A percentile compares a stretch with the other conserved stretches of the same genome.
These are phyloP conservation scores for Cladobotryum mycophilum DNA, from an alignment of 2,329 filamentous ascomycete genomes.

Conservation along the genomic window DNA sequence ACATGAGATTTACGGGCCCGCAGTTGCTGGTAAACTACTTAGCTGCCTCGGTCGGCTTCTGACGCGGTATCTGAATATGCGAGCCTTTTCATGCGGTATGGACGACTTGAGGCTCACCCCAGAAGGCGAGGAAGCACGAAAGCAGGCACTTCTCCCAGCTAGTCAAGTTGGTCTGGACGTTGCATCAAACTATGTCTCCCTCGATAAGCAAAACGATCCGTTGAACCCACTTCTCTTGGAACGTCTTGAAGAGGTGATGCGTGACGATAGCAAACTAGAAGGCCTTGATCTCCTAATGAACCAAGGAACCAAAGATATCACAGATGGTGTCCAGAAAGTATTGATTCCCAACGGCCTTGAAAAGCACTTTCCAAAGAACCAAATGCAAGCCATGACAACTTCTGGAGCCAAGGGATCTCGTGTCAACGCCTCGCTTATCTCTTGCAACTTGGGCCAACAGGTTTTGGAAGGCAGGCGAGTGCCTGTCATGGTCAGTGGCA, in stretches of 20 bases:
- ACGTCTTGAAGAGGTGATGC: conserved; percentile 80
- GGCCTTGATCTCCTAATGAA: conserved; percentile 88
- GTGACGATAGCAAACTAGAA: conserved; percentile 85
- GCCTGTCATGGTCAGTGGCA: conserved; percentile 95
- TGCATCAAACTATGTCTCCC: conserved; percentile 80
- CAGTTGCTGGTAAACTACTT: conserved; percentile 76
- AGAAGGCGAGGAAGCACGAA: conserved; percentile 67
- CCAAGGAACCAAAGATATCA: conserved; percentile 60
- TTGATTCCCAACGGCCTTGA: conserved; percentile 78
- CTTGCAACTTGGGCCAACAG: conserved; percentile 94
- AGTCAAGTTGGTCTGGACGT: conserved; percentile 67
- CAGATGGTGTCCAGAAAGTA: conserved; percentile 66
- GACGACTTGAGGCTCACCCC: conserved; percentile 85
- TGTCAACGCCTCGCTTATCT: conserved; percentile 96
- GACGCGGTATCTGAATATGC: conserved; percentile 85
- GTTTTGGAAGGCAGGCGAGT: conserved; percentile 92
- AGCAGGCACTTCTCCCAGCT: conserved; percentile 61
- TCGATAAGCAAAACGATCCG: conserved; percentile 59
- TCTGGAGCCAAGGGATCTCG: conserved; percentile 89
- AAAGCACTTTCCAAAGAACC: conserved; percentile 91
- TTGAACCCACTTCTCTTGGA: conserved; percentile 65
- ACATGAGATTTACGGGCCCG: conserved; percentile 88
- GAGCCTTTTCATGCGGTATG: conserved; percentile 94
- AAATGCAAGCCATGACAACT: conserved; percentile 98
- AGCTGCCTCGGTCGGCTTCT: conserved; percentile 84